Base-by-base conservation (phyloP, 225 moss, liverwort and hornwort genomes). In the Polytrichum formosum region DNA sequence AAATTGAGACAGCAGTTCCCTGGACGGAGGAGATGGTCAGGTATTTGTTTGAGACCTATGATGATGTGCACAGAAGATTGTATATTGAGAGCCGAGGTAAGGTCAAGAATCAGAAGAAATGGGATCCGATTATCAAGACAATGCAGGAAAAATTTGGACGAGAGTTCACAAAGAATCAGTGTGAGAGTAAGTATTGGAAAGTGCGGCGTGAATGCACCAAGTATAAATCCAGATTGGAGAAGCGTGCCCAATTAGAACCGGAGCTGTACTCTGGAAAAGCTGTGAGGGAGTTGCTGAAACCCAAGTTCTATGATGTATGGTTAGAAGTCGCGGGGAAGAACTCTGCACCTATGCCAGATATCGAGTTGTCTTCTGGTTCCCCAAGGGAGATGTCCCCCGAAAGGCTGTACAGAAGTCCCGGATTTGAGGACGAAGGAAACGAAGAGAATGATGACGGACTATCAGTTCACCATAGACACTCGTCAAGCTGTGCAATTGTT, bases 141-240 rank as follows among this genome's bases (percentile, higher is more conserved):
- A 87, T 87, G 86, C 86, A 87, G 76, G 86, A 87, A 64, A 83
- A 78, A 62, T 87, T 87, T 21, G 71, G 78, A 1, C 73, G 86
- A 0, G 83, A 83, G 60, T 87, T 87, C 29, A 87, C 86, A 1
- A 87, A 87, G 73, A 87, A 87, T 59, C 86, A 87, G 76, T 87
- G 86, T 35, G 86, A 87, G 74, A 87, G 86, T 74, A 87, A 87
- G 78, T 87, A 87, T 74, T 87, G 86, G 86, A 87, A 87, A 68
- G 86, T 87, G 65, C 86, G 86, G 6, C 83, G 86, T 0, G 86
- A 87, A 62, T 87, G 86, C 73, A 81, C 86, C 1, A 87, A 87
- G 55, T 87, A 87, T 72, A 87, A 87, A 28, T 33, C 80, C 23
- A 66, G 78, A 0, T 63, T 87, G 74, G 86, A 87, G 66, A 87